Evolutionary conservation across 495 filamentous ascomycete genomes (phyloP).

Genomic region (Penicillium waksmanii): DNA sequence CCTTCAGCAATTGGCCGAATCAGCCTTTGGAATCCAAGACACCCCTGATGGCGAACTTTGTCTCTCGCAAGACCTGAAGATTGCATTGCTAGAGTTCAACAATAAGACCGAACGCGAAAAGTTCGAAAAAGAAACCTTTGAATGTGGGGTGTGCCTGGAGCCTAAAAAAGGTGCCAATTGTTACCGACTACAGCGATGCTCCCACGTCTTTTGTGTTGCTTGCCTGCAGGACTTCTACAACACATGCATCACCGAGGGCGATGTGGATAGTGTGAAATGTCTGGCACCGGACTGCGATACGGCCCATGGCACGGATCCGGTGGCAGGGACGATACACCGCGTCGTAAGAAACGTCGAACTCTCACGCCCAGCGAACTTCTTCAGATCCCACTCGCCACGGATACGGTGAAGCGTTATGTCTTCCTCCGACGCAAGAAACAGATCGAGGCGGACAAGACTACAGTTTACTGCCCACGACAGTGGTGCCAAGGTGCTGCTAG

Average conservation of each 20-base stretch:
- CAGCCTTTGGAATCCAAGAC: constrained; percentile 71
- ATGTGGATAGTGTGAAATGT: constrained; percentile 77
- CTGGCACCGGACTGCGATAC: constrained; percentile 75
- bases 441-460: constrained; percentile 86
- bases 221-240: constrained; percentile 92
- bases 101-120: constrained; percentile 68
- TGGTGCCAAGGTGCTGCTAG: constrained; percentile 95
- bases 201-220: constrained; percentile 84
- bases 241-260: constrained; percentile 81
- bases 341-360: constrained; percentile 55
- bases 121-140: constrained; percentile 84
- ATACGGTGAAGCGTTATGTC: constrained; percentile 82
- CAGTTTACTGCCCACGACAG: constrained; percentile 88
- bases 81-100: constrained; percentile 78
- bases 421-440: constrained; percentile 88
- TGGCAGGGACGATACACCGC: constrained; percentile 28
- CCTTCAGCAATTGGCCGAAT: constrained; percentile 78
- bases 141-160: constrained; percentile 89
- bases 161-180: constrained; percentile 87
- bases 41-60: constrained; percentile 46
- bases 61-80: constrained; percentile 61
- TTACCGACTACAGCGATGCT: constrained; percentile 76
- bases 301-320: constrained; percentile 40
- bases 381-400: constrained; percentile 76
- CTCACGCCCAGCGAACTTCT: constrained; percentile 86